Evolutionary conservation across 257 asterid species (phyloP).

Genomic region (Galeopsis tetrahit): DNA sequence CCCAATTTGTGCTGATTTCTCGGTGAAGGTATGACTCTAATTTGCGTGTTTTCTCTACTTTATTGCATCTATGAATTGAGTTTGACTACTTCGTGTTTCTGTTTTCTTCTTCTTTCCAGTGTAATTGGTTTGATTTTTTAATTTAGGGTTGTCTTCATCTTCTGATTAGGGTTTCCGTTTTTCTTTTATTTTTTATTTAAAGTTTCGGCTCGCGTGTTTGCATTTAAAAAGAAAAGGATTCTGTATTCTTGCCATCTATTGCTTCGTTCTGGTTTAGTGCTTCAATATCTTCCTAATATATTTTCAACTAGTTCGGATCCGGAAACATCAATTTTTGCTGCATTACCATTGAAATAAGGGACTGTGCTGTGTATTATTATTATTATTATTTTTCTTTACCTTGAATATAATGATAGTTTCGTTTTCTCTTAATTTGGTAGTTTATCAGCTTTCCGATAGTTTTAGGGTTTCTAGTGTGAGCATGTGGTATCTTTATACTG

Average conservation of each 20-base stretch:
- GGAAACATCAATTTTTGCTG: not conserved
- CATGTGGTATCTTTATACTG: not conserved
- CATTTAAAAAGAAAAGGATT: not conserved
- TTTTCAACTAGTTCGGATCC: not conserved
- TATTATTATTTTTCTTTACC: not conserved
- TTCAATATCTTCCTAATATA: conserved; percentile 10
- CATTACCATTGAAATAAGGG: conserved; percentile 2
- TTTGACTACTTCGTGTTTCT: conserved; percentile 8
- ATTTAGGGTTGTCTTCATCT: conserved; percentile 35
- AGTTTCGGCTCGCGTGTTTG: conserved; percentile 4
- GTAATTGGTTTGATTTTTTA: conserved; percentile 29
- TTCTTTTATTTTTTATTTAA: not conserved
- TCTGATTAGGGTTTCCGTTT: conserved; percentile 45
- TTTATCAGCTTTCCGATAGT: not conserved
- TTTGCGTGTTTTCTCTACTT: not conserved
- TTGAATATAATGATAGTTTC: not conserved
- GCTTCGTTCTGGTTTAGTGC: conserved; percentile 23
- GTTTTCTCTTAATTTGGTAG: conserved; percentile 7
- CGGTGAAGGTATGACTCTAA: conserved; percentile 33
- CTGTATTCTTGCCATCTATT: not conserved
- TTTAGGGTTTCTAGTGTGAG: not conserved
- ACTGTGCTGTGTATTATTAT: not conserved
- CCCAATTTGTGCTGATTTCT: conserved; percentile 30
- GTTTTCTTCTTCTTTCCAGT: conserved; percentile 8
- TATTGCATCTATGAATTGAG: conserved; percentile 14